Evolutionary conservation across 805 yeast genomes (phyloP).

Genomic region (Zygoascus ofunaensis): DNA sequence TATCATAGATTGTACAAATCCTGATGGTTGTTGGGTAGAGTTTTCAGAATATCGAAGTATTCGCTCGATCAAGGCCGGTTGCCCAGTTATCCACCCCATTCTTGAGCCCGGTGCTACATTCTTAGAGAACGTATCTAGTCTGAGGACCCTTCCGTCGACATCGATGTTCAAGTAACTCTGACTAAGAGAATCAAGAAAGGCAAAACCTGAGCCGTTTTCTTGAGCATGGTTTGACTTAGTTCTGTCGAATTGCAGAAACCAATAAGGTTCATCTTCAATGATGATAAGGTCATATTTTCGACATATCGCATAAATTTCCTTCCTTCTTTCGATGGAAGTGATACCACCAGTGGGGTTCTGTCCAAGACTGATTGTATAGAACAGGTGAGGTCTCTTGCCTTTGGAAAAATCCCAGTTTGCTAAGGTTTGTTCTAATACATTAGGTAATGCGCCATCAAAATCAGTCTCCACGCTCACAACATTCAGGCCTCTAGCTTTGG

Average conservation of each 20-base stretch:
- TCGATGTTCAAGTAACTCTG: conserved; percentile 73
- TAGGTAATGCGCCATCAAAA: conserved; percentile 66
- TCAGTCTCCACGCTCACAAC: conserved; percentile 73
- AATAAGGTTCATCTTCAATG: conserved; percentile 95
- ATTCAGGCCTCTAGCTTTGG: conserved; percentile 58
- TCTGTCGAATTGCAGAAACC: conserved; percentile 82
- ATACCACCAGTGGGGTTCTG: conserved; percentile 97
- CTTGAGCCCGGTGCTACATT: conserved; percentile 90
- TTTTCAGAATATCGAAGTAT: conserved; percentile 67
- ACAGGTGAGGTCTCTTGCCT: conserved; percentile 53
- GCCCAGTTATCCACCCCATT: conserved; percentile 83
- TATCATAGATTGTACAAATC: conserved; percentile 64
- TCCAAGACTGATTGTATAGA: conserved; percentile 90
- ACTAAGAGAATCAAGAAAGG: conserved; percentile 56
- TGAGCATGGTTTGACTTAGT: conserved; percentile 35
- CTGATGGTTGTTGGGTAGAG: conserved; percentile 72
- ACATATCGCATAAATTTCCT: conserved; percentile 64
- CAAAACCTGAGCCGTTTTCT: conserved; percentile 26
- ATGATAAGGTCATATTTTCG: conserved; percentile 76
- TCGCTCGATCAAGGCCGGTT: conserved; percentile 54
- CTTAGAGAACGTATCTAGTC: conserved; percentile 86
- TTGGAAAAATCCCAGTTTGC: conserved; percentile 57
- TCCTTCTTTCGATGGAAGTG: conserved; percentile 64
- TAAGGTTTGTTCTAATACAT: conserved; percentile 50
- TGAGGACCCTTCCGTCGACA: conserved; percentile 79